These are phyloP conservation scores for Zopfia rhizophila DNA, from an alignment of 2,329 filamentous ascomycete genomes.

Conservation along the genomic window DNA sequence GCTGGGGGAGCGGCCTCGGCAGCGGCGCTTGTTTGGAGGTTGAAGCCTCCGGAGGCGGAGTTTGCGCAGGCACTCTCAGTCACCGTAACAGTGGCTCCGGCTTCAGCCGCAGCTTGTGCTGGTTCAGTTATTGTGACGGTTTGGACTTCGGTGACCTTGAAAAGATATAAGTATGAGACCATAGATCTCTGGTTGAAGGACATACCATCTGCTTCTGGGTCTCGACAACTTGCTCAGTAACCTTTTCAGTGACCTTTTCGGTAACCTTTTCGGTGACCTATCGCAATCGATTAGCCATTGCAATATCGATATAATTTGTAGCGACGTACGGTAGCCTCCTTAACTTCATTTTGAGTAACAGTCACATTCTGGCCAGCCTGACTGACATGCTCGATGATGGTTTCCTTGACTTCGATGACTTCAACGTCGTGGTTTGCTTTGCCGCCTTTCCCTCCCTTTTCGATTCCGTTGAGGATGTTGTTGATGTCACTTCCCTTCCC, in stretches of 20 bases:
- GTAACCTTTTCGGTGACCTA: constrained; percentile 7
- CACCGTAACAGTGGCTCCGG: constrained; percentile 18
- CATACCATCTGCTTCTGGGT: too few relatives aligned
- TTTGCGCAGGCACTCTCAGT: constrained; percentile 27
- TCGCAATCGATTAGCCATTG: not conserved
- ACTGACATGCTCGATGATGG: constrained; percentile 20
- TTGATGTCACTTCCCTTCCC: constrained; percentile 8
- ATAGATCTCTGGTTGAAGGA: too few relatives aligned
- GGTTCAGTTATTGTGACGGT: not conserved
- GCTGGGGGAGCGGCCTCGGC: not conserved
- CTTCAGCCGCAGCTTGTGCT: not conserved
- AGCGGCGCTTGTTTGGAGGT: not conserved
- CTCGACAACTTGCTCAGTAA: too few relatives aligned
- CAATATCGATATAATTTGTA: not conserved
- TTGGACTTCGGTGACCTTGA: constrained; percentile 5
- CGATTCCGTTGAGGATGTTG: constrained; percentile 21
- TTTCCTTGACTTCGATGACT: constrained; percentile 25
- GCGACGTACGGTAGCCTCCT: not conserved
- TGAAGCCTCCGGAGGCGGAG: not conserved
- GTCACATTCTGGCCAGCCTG: too few relatives aligned
- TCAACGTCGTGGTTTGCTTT: constrained; percentile 14
- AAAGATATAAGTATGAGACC: too few relatives aligned
- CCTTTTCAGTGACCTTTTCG: constrained; percentile 10
- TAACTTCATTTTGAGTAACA: constrained; percentile 6
- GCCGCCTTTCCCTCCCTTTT: constrained; percentile 20